phyloP scores from a whole-genome alignment of 495 filamentous ascomycete genomes.

The Talaromyces borbonicus region DNA sequence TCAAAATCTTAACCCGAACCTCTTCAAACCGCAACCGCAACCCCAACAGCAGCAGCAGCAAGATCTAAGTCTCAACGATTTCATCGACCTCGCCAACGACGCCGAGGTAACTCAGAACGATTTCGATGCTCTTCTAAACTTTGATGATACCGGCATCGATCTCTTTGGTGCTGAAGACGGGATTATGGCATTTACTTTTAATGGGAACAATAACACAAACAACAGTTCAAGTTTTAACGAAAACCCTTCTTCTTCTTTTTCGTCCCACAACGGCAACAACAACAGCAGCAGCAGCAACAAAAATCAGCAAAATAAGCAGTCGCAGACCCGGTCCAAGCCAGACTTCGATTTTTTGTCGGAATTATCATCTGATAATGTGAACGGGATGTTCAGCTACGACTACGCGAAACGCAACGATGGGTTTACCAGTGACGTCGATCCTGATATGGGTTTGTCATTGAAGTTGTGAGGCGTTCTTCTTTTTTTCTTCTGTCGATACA shows the following conservation, averaged over 20 bases:
- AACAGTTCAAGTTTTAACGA: neutral
- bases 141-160: constrained; percentile 33
- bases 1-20: constrained; percentile 29
- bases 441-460: constrained; percentile 3
- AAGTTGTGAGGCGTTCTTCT: neutral
- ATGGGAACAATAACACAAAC: neutral
- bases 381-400: neutral
- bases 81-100: constrained; percentile 39
- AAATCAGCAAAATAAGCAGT: neutral
- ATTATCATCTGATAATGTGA: neutral
- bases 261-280: neutral
- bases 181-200: neutral
- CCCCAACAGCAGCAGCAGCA: constrained; percentile 8
- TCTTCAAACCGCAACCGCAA: neutral
- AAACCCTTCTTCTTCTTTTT: no score
- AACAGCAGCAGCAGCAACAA: neutral
- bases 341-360: neutral
- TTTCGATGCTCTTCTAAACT: constrained; percentile 40
- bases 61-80: constrained; percentile 33
- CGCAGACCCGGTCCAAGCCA: neutral
- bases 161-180: constrained; percentile 26
- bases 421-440: neutral
- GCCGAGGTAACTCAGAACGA: constrained; percentile 42
- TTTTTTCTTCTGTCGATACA: neutral
- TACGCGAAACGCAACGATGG: neutral